Percentiles rank a stretch among this genome's conserved stretches.
Evolutionary conservation across 192 early-diverging fungal species (phyloP).

Genomic region (Backusella liffmaniae): DNA sequence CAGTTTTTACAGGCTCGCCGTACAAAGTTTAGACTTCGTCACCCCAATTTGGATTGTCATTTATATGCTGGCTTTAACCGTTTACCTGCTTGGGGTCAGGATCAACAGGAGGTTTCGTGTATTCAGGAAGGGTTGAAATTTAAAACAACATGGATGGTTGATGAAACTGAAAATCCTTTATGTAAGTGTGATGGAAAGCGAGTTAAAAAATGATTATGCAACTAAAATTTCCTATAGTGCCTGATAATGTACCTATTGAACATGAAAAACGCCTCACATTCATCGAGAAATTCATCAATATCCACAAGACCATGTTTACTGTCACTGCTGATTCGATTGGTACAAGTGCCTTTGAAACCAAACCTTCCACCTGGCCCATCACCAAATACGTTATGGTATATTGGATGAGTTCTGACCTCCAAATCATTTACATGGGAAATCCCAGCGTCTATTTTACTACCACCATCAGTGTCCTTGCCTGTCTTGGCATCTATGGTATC

Average conservation of each 20-base stretch:
- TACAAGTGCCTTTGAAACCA: conserved; percentile 92
- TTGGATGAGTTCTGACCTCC: conserved; percentile 65
- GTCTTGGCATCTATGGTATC: conserved; percentile 51
- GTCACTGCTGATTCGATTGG: conserved; percentile 86
- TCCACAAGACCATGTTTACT: conserved; percentile 85
- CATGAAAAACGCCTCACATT: conserved; percentile 70
- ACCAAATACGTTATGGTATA: conserved; percentile 87
- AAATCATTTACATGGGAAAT: conserved; percentile 93
- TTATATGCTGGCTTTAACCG: conserved; percentile 76
- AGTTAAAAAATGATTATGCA: neutral
- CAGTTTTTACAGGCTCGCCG: conserved; percentile 60
- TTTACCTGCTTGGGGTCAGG: conserved; percentile 92
- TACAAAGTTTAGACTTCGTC: conserved; percentile 75
- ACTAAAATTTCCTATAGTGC: conserved; percentile 41
- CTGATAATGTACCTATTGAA: conserved; percentile 54
- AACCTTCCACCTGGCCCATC: conserved; percentile 85
- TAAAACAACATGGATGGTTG: conserved; percentile 80
- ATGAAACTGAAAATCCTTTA: conserved; percentile 50
- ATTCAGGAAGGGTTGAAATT: conserved; percentile 74
- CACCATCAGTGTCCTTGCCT: conserved; percentile 57
- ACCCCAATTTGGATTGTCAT: conserved; percentile 70
- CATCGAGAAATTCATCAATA: conserved; percentile 83
- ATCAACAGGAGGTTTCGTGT: conserved; percentile 91
- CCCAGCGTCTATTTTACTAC: conserved; percentile 82
- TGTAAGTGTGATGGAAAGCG: conserved; percentile 32